Evolutionary conservation across 2,329 filamentous ascomycete genomes (phyloP).

Genomic region (Clonostachys sp.): DNA sequence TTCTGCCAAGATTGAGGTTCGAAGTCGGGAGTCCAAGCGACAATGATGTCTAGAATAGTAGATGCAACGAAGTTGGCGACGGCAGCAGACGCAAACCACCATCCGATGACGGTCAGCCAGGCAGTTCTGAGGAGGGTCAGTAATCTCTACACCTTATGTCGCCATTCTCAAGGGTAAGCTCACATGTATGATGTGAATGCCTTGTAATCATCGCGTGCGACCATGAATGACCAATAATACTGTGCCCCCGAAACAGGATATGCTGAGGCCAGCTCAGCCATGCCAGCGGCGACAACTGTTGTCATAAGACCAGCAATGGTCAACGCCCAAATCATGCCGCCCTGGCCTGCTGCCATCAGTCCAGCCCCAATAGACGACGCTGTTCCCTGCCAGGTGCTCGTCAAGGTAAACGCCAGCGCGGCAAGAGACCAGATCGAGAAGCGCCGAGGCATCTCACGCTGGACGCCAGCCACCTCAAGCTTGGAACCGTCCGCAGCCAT

Average conservation of each 20-base stretch:
- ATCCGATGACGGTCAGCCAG: too few relatives aligned
- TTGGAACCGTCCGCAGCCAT: too few relatives aligned
- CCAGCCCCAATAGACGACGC: slow-evolving; percentile 10
- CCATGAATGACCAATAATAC: neutral
- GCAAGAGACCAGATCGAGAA: slow-evolving; percentile 10
- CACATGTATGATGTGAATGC: too few relatives aligned
- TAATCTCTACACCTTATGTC: too few relatives aligned
- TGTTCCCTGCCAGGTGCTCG: slow-evolving; percentile 12
- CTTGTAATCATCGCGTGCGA: too few relatives aligned
- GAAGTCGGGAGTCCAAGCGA: neutral
- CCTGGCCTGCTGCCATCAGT: slow-evolving; percentile 7
- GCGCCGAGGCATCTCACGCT: slow-evolving; percentile 12
- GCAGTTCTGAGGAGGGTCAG: too few relatives aligned
- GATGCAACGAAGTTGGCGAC: too few relatives aligned
- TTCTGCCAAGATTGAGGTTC: neutral
- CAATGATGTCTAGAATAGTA: neutral
- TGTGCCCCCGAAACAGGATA: neutral
- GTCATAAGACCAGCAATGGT: neutral
- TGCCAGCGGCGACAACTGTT: neutral
- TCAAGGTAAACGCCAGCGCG: slow-evolving; percentile 11
- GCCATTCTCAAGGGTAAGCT: too few relatives aligned
- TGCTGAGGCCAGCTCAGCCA: too few relatives aligned
- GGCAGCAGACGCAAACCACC: too few relatives aligned
- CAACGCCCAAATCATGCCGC: slow-evolving; percentile 11
- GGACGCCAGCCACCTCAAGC: slow-evolving; percentile 10